Evolutionary conservation across 2,329 filamentous ascomycete genomes (phyloP).

Genomic region (Fusarium tanahbumbuense): DNA sequence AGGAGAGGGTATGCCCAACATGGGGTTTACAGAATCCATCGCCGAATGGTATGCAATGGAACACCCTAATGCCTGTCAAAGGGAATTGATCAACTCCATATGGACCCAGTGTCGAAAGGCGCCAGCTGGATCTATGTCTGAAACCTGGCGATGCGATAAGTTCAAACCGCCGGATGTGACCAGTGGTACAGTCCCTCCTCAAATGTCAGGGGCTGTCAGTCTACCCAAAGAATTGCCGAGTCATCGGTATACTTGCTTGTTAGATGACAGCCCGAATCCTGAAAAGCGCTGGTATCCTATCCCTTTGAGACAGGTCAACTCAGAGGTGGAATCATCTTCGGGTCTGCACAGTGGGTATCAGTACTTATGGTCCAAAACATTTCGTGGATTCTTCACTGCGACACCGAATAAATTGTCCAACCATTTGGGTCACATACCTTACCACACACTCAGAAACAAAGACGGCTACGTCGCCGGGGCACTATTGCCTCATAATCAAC

Average conservation of each 20-base stretch:
- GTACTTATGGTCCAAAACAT: background rate
- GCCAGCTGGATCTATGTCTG: background rate
- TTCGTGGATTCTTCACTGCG: background rate
- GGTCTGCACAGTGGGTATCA: background rate
- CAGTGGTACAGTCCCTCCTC: too few relatives aligned
- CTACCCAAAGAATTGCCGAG: background rate
- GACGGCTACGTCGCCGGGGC: fast-evolving
- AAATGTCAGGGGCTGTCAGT: too few relatives aligned
- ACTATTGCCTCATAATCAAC: background rate
- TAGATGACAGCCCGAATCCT: fast-evolving
- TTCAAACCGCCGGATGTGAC: background rate
- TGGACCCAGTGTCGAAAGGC: background rate
- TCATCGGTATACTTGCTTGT: background rate
- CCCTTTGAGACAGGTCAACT: fast-evolving
- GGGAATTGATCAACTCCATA: background rate
- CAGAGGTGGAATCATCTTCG: background rate
- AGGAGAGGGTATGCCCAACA: fast-evolving
- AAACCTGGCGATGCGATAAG: background rate
- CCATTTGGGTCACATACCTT: too few relatives aligned
- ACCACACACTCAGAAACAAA: background rate
- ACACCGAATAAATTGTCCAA: too few relatives aligned
- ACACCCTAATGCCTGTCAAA: background rate
- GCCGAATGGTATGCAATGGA: background rate
- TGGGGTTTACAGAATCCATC: background rate
- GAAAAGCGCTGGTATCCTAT: background rate